Percentiles rank a stretch among this genome's conserved stretches.
Conservation (phyloP, 306 rosid genomes). For the Vigna trinervia region DNA sequence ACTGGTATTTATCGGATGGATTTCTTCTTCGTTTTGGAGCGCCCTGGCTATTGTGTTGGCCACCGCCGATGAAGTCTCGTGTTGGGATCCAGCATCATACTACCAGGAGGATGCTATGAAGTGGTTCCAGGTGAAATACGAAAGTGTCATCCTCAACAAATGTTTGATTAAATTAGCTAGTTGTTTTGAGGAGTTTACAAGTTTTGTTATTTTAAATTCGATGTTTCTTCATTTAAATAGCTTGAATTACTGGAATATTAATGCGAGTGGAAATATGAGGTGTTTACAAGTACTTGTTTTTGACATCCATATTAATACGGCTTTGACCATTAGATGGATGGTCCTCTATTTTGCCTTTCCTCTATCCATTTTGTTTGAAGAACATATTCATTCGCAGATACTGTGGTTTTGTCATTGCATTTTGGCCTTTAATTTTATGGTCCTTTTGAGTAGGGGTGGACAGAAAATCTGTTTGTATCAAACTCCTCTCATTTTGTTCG, state of each 20-base stretch:
- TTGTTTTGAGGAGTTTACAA: constrained; percentile 21
- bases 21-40: constrained; percentile 80
- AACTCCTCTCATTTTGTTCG: too few species aligned
- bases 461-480: too few species aligned
- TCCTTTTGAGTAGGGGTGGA: too few species aligned
- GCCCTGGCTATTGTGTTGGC: constrained; percentile 86
- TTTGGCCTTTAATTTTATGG: neutral
- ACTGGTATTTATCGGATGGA: constrained; percentile 93
- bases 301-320: constrained; percentile 2
- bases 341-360: neutral
- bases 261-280: neutral
- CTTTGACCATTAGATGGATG: neutral
- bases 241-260: constrained; percentile 10
- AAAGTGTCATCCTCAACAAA: constrained; percentile 92
- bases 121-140: constrained; percentile 93
- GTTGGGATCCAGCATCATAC: constrained; percentile 89
- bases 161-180: constrained; percentile 29
- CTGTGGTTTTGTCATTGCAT: neutral
- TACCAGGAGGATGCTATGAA: constrained; percentile 85
- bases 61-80: constrained; percentile 78
- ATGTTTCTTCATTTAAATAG: constrained; percentile 37
- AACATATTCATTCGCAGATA: neutral
- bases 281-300: neutral
- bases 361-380: neutral
- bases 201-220: constrained; percentile 47